Conservation (phyloP, 108 stramenopile genomes). For the Aureococcus anophagefferens region DNA sequence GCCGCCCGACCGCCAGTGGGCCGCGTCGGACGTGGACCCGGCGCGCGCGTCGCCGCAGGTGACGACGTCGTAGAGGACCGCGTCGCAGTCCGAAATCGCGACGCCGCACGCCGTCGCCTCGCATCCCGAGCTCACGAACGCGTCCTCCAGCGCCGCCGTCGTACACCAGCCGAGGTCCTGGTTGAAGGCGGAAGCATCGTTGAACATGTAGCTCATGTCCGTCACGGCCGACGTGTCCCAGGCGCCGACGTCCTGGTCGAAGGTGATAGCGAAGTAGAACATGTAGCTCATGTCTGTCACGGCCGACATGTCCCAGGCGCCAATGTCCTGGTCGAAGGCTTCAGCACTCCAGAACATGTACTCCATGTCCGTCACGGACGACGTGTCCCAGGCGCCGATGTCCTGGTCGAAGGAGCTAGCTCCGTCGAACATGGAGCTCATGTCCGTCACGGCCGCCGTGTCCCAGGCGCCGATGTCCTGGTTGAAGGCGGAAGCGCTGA, state of each 20-base stretch:
- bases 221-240: slow-evolving; percentile 10
- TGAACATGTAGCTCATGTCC: slow-evolving; percentile 28
- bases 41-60: too few relatives aligned
- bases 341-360: slow-evolving; percentile 27
- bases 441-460: not conserved
- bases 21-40: too few relatives aligned
- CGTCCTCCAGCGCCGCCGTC: too few relatives aligned
- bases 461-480: slow-evolving; percentile 7
- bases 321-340: slow-evolving; percentile 31
- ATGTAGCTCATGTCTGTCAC: slow-evolving; percentile 12
- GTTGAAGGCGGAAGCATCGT: slow-evolving; percentile 27
- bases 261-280: slow-evolving; percentile 20
- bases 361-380: slow-evolving; percentile 23
- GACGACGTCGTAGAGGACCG: too few relatives aligned
- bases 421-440: not conserved
- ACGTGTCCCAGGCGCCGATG: slow-evolving; percentile 30
- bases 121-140: too few relatives aligned
- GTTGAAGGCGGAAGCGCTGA: slow-evolving; percentile 10
- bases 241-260: slow-evolving; percentile 24
- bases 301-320: slow-evolving; percentile 17
- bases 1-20: too few relatives aligned
- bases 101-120: too few relatives aligned
- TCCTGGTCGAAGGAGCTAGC: slow-evolving; percentile 4
- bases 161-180: slow-evolving; percentile 22
- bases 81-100: too few relatives aligned